Base-by-base conservation (phyloP, 306 rosid species). In the Prosopis cineraria region DNA sequence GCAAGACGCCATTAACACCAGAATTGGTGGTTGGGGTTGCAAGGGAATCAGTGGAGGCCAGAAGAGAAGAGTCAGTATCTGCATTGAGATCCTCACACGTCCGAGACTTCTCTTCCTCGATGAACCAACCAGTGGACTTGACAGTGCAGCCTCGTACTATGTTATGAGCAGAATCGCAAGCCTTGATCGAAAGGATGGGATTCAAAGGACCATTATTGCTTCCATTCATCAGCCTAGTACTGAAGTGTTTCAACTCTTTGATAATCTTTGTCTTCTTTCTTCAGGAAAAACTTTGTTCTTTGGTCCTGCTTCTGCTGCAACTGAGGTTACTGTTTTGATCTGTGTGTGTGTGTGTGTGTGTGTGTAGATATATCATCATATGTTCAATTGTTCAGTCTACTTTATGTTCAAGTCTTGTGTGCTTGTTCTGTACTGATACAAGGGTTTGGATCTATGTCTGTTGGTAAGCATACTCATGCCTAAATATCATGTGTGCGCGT, bases 101-200 rank as follows among this genome's bases (percentile, higher is more conserved):
- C 97, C 97, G 0, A 86, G 44, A 34, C 92, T 93, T 63, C 87
- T 93, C 3, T 90, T 93, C 70, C 93, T 90, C 50, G 97, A 93
- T 60, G 96, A 92, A 74, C 97, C 96, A 13, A 92, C 96, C 0
- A 90, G 92, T 64, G 96, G 97, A 1, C 90, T 90, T 5, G 97
- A 93, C 22, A 90, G 91, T 53, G 93, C 96, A 12, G 93, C 92
- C 52, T 87, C 98, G 9, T 93, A 78, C 45, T 85, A 90, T 75
- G 96, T 93, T 10, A 87, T 85, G 91, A 87, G 78, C 37, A 77
- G 87, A 74, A 85, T 89, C 7, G 85, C 88, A 0, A 33, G 59
- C 43, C 48, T 78, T 5, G 73, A 67, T 37, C 41, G 68, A 29
- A 69, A 13, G 34, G 83, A 66, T 11, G 72, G 72, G n/a, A 53